Base-by-base conservation (phyloP, 2,329 filamentous ascomycete species). In the Metarhizium brunneum region DNA sequence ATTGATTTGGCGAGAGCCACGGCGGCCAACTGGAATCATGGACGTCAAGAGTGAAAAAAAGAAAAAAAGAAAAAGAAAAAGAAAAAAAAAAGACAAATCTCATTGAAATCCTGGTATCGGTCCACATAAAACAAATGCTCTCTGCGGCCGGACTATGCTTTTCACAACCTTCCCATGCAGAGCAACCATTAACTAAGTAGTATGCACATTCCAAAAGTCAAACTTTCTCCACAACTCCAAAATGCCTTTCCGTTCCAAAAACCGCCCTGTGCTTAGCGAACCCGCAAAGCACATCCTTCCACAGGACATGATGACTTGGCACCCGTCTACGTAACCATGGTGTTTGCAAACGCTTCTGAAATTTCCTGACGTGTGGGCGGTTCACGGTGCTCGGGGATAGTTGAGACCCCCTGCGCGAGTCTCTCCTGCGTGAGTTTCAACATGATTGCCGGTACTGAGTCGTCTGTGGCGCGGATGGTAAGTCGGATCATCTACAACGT, bases 401-500 rank as follows among this genome's bases (percentile, higher is more conserved):
- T 75, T 35, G 76, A 73, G 29, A 72, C 63, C 5, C 84, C 84
- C 7, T 71, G 68, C 7, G 86, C 79, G 50, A 97, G 77, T 59
- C 87, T 82, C 60, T 92, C 88, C 67, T 95, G 88, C 90, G 99
- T 95, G 56, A 88, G 75, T 70, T 90, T 92, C 65, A 94, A 76
- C 56, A 99, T 69, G 20, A 92, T 79, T 2, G 83, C 80, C 7
- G 94, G 91, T 0, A 99, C 90, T 36, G 79, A 82, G 66, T 97
- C 94, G 65, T 97, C 92, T 1, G 94, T 99, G 6, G 92, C 94
- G 59, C 94, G 83, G 63, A 99, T 87, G 0, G 94, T 99, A 58
- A 97, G 78, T 54, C 94, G 92, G 65, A 95, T 88, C 90, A 96
- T 96, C 94, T 96, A 36, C 6, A 30, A 32, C 36, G 47, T 45